Evolutionary conservation across 2,329 filamentous ascomycete genomes (phyloP).

Genomic region (Fusarium heterosporum): DNA sequence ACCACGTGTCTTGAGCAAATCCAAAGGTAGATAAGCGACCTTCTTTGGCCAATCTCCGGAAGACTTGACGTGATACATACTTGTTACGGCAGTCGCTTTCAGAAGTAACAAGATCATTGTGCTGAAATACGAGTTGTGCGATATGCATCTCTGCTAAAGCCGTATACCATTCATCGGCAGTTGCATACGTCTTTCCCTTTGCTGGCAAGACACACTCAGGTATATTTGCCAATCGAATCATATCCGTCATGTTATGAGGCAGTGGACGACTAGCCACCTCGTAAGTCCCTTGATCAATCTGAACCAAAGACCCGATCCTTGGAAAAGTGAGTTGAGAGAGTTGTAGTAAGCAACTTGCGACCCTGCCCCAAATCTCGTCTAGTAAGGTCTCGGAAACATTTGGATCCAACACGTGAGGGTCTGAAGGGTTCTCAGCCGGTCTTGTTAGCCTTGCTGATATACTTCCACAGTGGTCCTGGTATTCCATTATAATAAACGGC

Average conservation of each 20-base stretch:
- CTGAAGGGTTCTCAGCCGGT: not conserved
- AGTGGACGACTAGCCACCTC: not conserved
- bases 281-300: constrained; percentile 44
- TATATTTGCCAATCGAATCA: constrained; percentile 47
- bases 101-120: constrained; percentile 52
- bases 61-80: constrained; percentile 57
- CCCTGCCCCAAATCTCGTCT: constrained; percentile 49
- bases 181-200: constrained; percentile 38
- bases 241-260: constrained; percentile 56
- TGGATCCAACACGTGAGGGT: constrained; percentile 5
- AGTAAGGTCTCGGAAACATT: constrained; percentile 50
- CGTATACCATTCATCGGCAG: constrained; percentile 53
- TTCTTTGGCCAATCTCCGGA: constrained; percentile 51
- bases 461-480: constrained; percentile 39
- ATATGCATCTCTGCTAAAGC: constrained; percentile 57
- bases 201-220: constrained; percentile 38
- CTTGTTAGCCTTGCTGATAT: constrained; percentile 31
- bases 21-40: constrained; percentile 46
- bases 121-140: constrained; percentile 54
- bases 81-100: constrained; percentile 58
- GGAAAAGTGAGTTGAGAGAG: constrained; percentile 51
- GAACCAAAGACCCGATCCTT: constrained; percentile 54
- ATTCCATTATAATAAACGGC: constrained; percentile 48
- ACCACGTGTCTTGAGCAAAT: constrained; percentile 50
- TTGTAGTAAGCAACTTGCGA: constrained; percentile 56